Evolutionary conservation across 108 stramenopile genomes (phyloP).

Genomic region (Pseudonitzschia multistriata): DNA sequence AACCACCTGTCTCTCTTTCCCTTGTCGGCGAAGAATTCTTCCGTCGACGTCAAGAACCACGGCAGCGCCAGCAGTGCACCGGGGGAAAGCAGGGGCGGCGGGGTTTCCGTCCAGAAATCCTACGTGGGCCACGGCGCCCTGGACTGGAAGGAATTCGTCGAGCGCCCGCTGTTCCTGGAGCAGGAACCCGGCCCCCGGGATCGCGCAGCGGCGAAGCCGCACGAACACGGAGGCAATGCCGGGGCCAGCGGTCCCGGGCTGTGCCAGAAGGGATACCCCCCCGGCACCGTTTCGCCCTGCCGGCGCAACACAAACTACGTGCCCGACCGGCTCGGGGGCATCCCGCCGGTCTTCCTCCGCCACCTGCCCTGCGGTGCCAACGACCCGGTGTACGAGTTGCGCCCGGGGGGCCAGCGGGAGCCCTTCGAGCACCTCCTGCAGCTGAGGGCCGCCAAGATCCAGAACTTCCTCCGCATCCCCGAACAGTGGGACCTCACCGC

Average conservation of each 20-base stretch:
- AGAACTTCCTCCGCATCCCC: conserved; percentile 12
- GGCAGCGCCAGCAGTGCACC: background rate
- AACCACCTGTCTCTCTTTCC: conserved; percentile 26
- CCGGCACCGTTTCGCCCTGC: conserved; percentile 24
- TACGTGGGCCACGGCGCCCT: conserved; percentile 13
- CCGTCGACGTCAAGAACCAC: background rate
- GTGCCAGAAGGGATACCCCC: conserved; percentile 31
- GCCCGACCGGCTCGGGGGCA: conserved; percentile 13
- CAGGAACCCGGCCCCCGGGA: background rate
- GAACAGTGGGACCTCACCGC: conserved; percentile 22
- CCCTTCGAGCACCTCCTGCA: conserved; percentile 25
- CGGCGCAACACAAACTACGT: conserved; percentile 17
- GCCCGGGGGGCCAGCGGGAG: background rate
- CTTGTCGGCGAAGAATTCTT: conserved; percentile 5
- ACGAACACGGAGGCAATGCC: background rate
- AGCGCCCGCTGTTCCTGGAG: conserved; percentile 14
- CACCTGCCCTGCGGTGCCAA: conserved; percentile 20
- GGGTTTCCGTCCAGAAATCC: conserved; percentile 26
- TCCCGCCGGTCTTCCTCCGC: conserved; percentile 27
- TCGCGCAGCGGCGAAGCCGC: background rate
- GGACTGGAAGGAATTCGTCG: conserved; percentile 31
- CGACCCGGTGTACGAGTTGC: conserved; percentile 26
- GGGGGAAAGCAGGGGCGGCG: background rate
- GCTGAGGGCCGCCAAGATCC: conserved; percentile 24
- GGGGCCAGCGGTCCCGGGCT: background rate